Evolutionary conservation across 2,329 filamentous ascomycete species (phyloP).

Genomic region (Boeremia lycopersici): DNA sequence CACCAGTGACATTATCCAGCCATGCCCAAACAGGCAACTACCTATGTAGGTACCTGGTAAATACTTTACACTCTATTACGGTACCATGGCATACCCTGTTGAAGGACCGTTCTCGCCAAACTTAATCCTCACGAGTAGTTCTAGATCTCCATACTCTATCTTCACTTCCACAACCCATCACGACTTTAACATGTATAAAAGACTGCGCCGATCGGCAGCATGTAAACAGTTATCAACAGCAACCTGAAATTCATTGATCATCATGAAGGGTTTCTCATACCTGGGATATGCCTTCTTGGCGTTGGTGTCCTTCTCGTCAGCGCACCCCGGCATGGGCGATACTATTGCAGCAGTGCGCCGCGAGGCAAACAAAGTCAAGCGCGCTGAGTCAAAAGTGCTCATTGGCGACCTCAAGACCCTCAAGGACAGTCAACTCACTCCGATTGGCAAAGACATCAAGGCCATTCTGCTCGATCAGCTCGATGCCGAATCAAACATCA

Average conservation of each 20-base stretch:
- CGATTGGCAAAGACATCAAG: slow-evolving; percentile 26
- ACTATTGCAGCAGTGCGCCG: slow-evolving; percentile 17
- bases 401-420: slow-evolving; percentile 31
- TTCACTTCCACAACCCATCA: no score
- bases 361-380: slow-evolving; percentile 19
- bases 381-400: slow-evolving; percentile 21
- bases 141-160: background rate
- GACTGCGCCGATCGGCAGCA: background rate
- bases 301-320: slow-evolving; percentile 15
- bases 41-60: background rate
- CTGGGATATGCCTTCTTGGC: slow-evolving; percentile 6
- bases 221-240: background rate
- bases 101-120: background rate
- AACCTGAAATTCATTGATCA: background rate
- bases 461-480: slow-evolving; percentile 29
- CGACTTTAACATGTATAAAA: background rate
- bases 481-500: slow-evolving; percentile 16
- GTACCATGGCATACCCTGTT: background rate
- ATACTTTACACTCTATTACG: slow-evolving; percentile 3
- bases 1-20: slow-evolving; percentile 1
- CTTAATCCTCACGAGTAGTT: background rate
- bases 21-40: slow-evolving; percentile 1
- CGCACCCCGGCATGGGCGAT: slow-evolving; percentile 23
- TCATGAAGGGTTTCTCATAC: background rate
- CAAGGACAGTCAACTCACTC: slow-evolving; percentile 17